Evolutionary conservation across 2,329 filamentous ascomycete genomes (phyloP), one percentile per base, ranked within the genome.

Genomic region (Epichloe baconii): DNA sequence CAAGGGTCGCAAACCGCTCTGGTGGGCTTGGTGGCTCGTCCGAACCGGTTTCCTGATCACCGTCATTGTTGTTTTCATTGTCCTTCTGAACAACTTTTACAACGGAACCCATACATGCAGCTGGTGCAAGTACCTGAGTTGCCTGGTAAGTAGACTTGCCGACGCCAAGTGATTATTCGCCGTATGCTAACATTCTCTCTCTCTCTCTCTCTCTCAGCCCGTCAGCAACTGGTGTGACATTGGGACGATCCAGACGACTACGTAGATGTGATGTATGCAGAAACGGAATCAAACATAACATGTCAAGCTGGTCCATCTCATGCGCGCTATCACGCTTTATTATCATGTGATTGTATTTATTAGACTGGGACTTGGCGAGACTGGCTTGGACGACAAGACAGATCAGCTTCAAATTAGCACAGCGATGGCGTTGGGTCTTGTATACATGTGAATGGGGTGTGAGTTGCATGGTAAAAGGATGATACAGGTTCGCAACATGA

Each of bases 21-120:
- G 93, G 93, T 98, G 93, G 93, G 85, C 73, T 5, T 98, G 93
- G 93, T 97, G 91, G 91, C 68, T 95, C 21, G 76, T 97, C 31
- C 80, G 93, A 17, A 86, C 79, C 1, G 88, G 78, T 0, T 83
- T 85, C 23, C 71, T 98, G 48, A 77, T 95, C 7, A 77, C 82
- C n/a, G 85, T 90, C 36, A 74, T 95, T 37, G 77, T 95, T 41
- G 84, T 85, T 1, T 96, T 97, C 65, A 86, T 95, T 54, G 71
- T 96, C 44, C 73, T 98, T 49, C 67, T 97, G 54, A 82, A 89
- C 64, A 93, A 96, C 70, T 98, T 98, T 65, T 97, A 97, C 69
- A 79, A 79, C 56, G 83, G 84, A 65, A 77, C 79, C 53, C 80
- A 81, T 47, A 82, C 78, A 34, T 98, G 93, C 67, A 74, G 70